Base-by-base conservation (phyloP, 2,329 filamentous ascomycete genomes). In the Beauveria scarabaeidicola region DNA sequence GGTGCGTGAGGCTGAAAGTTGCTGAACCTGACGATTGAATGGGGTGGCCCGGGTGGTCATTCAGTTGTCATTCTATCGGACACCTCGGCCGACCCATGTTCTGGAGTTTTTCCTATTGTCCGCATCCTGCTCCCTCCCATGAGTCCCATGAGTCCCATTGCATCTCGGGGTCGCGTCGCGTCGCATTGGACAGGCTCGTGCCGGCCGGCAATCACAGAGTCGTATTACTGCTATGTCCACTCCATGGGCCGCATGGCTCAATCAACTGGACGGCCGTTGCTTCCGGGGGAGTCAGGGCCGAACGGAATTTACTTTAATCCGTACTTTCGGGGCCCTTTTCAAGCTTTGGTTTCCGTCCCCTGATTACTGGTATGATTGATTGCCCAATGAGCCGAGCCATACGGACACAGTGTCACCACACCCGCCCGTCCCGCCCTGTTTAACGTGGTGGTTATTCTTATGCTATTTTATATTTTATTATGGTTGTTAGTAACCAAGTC, bases 1-100 rank as follows among this genome's bases (percentile, higher is more conserved):
- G 32, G 32, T 51, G 46, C 36, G 55, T 58, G 55, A 58, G 55
- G 55, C 55, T 58, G 55, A 58, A 56, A 40, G 21, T 32, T 51
- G 55, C 55, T 58, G 55, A 58, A 58, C 55, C 55, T 58, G 55
- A 38, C 23, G 55, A 58, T 50, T 58, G 27, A 47, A 50, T 51
- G 55, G 55, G 46, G 54, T 43, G 55, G 32, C 17, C 43, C 46
- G 55, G 46, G 54, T 43, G 55, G 32, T 21, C 43, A 27, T 50
- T 32, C 32, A 46, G 40, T 44, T 44, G 47, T 51, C 36, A 5
- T 15, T 43, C 36, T n/a, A 25, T 5, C 21, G 38, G 52, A 27
- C 43, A 27, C 41, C 43, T 38, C 25, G 27, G 27, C 23, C 52
- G n/a, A 25, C 52, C 52, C 23, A 15, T 6, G 23, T 40, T 15